Conservation (phyloP, 371 early-diverging fungal species). For the Rhizopus stolonifer region DNA sequence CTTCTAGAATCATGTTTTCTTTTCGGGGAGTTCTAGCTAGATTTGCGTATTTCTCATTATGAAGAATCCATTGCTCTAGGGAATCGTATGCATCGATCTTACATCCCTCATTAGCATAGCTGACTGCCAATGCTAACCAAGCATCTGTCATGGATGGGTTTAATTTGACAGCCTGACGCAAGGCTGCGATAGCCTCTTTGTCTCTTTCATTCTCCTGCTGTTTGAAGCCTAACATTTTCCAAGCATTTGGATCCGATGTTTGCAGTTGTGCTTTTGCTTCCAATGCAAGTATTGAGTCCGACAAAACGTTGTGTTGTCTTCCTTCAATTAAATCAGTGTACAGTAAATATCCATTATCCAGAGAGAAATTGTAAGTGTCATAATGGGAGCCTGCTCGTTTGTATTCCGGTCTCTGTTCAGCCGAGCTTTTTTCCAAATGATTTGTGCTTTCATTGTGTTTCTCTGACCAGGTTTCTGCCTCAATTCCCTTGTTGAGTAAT, state of each 20-base stretch:
- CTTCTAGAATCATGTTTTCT: conserved; percentile 6
- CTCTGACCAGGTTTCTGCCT: too few relatives aligned
- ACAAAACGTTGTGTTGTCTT: conserved; percentile 62
- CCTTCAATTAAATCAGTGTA: conserved; percentile 44
- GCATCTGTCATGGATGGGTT: conserved; percentile 72
- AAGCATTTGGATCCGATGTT: conserved; percentile 74
- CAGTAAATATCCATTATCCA: conserved; percentile 75
- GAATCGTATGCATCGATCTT: conserved; percentile 78
- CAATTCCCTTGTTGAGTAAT: too few relatives aligned
- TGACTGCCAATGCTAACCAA: conserved; percentile 82
- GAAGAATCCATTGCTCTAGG: conserved; percentile 81
- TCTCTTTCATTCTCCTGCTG: conserved; percentile 96
- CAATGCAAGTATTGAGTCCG: conserved; percentile 86
- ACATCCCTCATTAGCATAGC: conserved; percentile 86
- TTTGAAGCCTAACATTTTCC: conserved; percentile 78
- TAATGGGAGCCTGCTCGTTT: conserved; percentile 66
- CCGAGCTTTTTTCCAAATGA: conserved; percentile 74
- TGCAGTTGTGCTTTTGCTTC: conserved; percentile 90
- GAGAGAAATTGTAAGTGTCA: conserved; percentile 74
- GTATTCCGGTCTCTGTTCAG: conserved; percentile 49
- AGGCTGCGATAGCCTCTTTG: conserved; percentile 80
- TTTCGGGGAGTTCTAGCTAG: conserved; percentile 1
- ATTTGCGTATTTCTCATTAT: conserved; percentile 62
- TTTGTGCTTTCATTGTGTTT: too few relatives aligned
- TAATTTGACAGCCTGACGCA: conserved; percentile 68